Evolutionary conservation across 23 red algal species (phyloP).

Genomic region (Porphyridium purpureum): DNA sequence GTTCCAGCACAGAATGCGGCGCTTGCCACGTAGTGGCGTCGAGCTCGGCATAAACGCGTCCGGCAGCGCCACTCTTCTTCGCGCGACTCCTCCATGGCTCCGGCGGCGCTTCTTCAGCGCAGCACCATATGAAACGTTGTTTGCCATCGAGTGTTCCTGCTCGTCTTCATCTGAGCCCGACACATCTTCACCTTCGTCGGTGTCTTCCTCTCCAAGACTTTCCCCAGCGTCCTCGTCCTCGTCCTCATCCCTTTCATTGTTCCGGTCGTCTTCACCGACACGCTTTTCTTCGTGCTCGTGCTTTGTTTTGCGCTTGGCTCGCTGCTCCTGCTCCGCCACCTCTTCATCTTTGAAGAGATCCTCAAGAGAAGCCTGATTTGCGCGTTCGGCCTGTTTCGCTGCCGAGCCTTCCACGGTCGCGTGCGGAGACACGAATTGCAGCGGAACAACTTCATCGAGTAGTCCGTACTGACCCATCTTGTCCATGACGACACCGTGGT

Average conservation of each 20-base stretch:
- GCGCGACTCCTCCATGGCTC: background rate
- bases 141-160: conserved; percentile 8
- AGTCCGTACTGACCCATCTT: conserved; percentile 38
- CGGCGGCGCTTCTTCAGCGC: conserved; percentile 2
- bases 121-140: conserved; percentile 11
- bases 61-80: background rate
- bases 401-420: background rate
- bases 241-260: conserved; percentile 8
- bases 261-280: background rate
- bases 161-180: background rate
- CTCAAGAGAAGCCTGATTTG: conserved; percentile 2
- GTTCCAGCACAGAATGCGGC: conserved; percentile 45
- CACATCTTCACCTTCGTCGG: conserved; percentile 3
- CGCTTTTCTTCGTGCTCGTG: conserved; percentile 1
- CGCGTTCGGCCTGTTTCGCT: conserved; percentile 10
- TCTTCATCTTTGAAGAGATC: conserved; percentile 4
- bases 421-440: conserved; percentile 16
- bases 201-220: conserved; percentile 9
- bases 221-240: conserved; percentile 7
- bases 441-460: conserved; percentile 24
- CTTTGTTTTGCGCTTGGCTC: conserved; percentile 5
- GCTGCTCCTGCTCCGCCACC: conserved; percentile 7
- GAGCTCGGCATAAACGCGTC: conserved; percentile 24
- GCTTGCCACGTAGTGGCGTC: conserved; percentile 8
- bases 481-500: conserved; percentile 22